Percentiles rank a stretch among this genome's conserved stretches.
These are phyloP conservation scores for Nannochloris sp. DNA, from an alignment of 139 green algal genomes.

Conservation along the genomic window DNA sequence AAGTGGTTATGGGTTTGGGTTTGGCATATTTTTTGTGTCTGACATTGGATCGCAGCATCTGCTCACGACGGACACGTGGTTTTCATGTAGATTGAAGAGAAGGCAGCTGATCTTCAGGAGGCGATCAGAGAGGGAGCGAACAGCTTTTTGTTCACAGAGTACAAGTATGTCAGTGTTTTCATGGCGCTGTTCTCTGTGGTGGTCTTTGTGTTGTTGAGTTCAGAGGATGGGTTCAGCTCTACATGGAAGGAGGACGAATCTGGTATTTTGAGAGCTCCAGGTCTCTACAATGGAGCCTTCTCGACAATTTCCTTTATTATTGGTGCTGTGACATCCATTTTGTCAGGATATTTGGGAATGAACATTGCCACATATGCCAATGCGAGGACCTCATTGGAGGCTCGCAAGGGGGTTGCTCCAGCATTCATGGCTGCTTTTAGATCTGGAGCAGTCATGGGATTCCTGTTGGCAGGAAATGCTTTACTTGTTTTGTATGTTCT, in stretches of 20 bases:
- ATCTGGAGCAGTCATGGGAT: conserved; percentile 96
- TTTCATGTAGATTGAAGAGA: conserved; percentile 64
- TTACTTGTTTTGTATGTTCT: conserved; percentile 80
- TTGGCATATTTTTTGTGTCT: neutral
- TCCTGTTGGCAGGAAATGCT: conserved; percentile 80
- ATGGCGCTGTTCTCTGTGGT: conserved; percentile 85
- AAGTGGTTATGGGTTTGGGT: neutral
- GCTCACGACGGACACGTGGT: neutral
- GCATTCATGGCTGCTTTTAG: conserved; percentile 95
- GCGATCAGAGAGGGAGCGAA: conserved; percentile 82
- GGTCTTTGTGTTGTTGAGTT: conserved; percentile 88
- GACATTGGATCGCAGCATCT: too few species aligned
- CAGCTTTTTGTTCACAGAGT: conserved; percentile 93
- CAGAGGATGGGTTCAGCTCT: conserved; percentile 56
- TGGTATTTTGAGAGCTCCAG: conserved; percentile 42
- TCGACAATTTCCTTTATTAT: conserved; percentile 88
- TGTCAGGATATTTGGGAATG: conserved; percentile 93
- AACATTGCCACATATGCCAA: conserved; percentile 97
- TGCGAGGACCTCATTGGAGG: conserved; percentile 85
- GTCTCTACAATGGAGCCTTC: conserved; percentile 81
- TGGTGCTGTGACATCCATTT: conserved; percentile 79
- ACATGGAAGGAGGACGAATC: conserved; percentile 47
- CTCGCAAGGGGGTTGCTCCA: conserved; percentile 84
- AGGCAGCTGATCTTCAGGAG: conserved; percentile 77
- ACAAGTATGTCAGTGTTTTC: conserved; percentile 84